Conservation (phyloP, 164 flowering plant genomes). For the Litsea cubeba region DNA sequence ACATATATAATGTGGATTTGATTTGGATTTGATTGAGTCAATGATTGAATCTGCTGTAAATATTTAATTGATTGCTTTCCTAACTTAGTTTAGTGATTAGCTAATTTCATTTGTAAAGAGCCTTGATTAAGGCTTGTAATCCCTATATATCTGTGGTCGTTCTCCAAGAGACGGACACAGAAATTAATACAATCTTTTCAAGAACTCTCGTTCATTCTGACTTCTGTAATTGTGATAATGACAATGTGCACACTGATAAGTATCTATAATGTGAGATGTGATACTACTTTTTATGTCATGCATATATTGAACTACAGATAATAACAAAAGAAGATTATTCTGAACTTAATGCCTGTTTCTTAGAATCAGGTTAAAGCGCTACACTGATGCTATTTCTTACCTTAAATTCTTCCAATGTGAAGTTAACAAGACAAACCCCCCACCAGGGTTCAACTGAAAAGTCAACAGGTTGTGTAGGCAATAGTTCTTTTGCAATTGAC, state of each 20-base stretch:
- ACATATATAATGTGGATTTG: no score
- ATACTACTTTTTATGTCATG: neutral
- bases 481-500: constrained; percentile 91
- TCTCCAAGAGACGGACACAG: no score
- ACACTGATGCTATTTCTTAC: constrained; percentile 26
- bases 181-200: no score
- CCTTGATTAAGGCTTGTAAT: no score
- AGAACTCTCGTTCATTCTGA: no score
- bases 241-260: constrained; percentile 5
- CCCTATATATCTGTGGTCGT: no score
- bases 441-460: constrained; percentile 96
- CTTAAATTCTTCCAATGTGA: constrained; percentile 98
- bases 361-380: neutral
- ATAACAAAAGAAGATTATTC: neutral
- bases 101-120: no score
- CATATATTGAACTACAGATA: neutral
- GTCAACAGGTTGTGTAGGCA: constrained; percentile 93
- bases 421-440: constrained; percentile 97
- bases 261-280: neutral
- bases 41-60: no score
- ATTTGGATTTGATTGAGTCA: no score
- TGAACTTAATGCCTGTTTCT: neutral
- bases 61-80: no score
- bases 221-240: no score
- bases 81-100: no score